Evolutionary conservation across 2,329 filamentous ascomycete species (phyloP).

Genomic region (Microcyclosporella mali): DNA sequence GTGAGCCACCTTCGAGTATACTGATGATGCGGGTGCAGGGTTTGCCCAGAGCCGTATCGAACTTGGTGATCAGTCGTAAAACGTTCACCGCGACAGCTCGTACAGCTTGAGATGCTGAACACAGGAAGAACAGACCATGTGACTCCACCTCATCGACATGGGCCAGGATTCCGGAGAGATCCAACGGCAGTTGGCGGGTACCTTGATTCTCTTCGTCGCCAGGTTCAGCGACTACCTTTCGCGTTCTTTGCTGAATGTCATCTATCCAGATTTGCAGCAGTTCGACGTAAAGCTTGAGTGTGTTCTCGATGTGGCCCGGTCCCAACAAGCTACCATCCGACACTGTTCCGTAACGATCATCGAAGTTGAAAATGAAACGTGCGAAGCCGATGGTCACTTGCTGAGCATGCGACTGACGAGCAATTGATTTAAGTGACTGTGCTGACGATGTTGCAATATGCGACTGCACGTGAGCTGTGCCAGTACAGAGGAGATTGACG

Average conservation of each 20-base stretch:
- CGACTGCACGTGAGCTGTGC: slow-evolving; percentile 87
- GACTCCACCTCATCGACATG: slow-evolving; percentile 96
- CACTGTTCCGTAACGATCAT: slow-evolving; percentile 95
- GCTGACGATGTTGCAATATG: slow-evolving; percentile 91
- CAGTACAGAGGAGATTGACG: slow-evolving; percentile 91
- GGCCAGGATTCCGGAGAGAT: slow-evolving; percentile 80
- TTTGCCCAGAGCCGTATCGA: slow-evolving; percentile 79
- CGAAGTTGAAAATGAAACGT: slow-evolving; percentile 97
- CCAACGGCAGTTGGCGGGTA: slow-evolving; percentile 45
- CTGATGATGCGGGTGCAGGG: slow-evolving; percentile 75
- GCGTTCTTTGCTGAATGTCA: slow-evolving; percentile 81
- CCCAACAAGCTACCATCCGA: slow-evolving; percentile 96
- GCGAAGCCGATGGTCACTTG: slow-evolving; percentile 96
- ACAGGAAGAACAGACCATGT: slow-evolving; percentile 93
- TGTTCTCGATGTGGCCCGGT: slow-evolving; percentile 89
- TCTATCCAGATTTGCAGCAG: slow-evolving; percentile 95
- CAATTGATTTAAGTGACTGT: slow-evolving; percentile 90
- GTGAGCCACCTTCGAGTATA: slow-evolving; percentile 83
- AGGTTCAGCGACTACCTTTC: slow-evolving; percentile 60
- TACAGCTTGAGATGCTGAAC: slow-evolving; percentile 87
- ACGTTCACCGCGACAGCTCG: slow-evolving; percentile 88
- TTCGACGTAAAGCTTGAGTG: slow-evolving; percentile 85
- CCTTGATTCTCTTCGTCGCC: slow-evolving; percentile 50
- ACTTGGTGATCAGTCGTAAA: slow-evolving; percentile 83
- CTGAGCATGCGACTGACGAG: slow-evolving; percentile 84